phyloP scores from a whole-genome alignment of 192 early-diverging fungal species.

The Piromyces finnis region DNA sequence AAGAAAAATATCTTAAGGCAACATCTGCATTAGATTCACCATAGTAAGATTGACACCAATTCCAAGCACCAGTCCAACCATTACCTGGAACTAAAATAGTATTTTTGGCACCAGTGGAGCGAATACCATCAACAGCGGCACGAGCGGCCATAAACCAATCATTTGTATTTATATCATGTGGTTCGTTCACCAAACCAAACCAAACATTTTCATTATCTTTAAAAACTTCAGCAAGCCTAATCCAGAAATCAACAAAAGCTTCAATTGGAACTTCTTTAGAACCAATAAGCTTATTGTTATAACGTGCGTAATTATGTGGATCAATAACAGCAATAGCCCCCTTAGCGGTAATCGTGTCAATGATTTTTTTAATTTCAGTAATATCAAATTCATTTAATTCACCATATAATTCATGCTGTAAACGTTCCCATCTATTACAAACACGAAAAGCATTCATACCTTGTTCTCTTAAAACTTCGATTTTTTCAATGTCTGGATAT shows the following conservation, averaged over 20 bases:
- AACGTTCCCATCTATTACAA: neutral
- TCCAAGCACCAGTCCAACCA: constrained; percentile 7
- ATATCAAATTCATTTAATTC: too few species aligned
- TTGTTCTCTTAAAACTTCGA: neutral
- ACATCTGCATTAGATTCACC: constrained; percentile 6
- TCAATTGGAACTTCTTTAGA: neutral
- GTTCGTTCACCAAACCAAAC: constrained; percentile 11
- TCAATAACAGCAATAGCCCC: neutral
- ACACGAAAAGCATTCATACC: neutral
- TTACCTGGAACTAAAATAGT: constrained; percentile 9
- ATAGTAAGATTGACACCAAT: neutral
- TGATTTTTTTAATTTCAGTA: neutral
- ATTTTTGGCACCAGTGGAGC: constrained; percentile 9
- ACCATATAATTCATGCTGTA: too few species aligned
- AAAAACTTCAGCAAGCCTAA: neutral
- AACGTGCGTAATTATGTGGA: neutral
- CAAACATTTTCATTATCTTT: neutral
- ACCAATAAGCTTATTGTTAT: neutral
- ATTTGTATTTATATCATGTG: neutral
- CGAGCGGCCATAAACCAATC: constrained; percentile 2
- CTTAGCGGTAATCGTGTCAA: neutral
- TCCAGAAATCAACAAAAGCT: neutral
- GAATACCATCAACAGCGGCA: constrained; percentile 10
- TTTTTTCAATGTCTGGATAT: neutral
- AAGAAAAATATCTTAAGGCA: constrained; percentile 1